phyloP scores from a whole-genome alignment of 139 green algal genomes.

The Nannochloris sp. region DNA sequence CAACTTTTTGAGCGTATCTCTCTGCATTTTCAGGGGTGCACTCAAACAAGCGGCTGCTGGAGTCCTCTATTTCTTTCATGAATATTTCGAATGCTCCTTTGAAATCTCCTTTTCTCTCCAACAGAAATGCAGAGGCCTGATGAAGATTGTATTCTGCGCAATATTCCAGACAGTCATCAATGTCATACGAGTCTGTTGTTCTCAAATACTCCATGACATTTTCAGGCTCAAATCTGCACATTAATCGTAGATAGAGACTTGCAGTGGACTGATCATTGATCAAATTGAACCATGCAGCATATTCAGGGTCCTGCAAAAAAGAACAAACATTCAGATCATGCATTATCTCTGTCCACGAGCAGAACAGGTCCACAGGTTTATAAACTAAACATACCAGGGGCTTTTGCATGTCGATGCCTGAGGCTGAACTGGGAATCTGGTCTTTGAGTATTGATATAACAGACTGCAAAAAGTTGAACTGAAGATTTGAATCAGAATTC shows the following conservation, averaged over 20 bases:
- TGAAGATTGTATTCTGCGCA: conserved; percentile 31
- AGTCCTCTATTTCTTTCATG: conserved; percentile 9
- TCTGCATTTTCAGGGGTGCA: not conserved
- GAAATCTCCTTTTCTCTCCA: conserved; percentile 53
- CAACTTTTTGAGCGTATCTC: not conserved
- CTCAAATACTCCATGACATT: conserved; percentile 52
- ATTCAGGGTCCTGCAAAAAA: conserved; percentile 3
- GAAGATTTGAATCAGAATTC: conserved; percentile 14
- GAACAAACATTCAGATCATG: conserved; percentile 4
- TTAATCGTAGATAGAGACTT: conserved; percentile 34
- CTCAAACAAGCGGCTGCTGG: conserved; percentile 18
- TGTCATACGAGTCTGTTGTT: conserved; percentile 35
- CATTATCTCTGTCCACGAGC: not conserved
- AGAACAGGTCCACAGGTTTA: too few relatives aligned
- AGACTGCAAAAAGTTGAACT: conserved; percentile 26
- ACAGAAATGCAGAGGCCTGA: conserved; percentile 38
- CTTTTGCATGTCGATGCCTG: not conserved
- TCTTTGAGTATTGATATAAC: not conserved
- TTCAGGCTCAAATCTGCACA: conserved; percentile 46
- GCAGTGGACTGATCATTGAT: conserved; percentile 10
- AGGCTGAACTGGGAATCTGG: not conserved
- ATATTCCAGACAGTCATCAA: conserved; percentile 44
- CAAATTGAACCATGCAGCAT: not conserved
- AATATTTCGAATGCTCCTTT: conserved; percentile 32
- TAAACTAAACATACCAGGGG: not conserved